phyloP scores from a whole-genome alignment of 768 basidiomycete species.

The Mycena pura region DNA sequence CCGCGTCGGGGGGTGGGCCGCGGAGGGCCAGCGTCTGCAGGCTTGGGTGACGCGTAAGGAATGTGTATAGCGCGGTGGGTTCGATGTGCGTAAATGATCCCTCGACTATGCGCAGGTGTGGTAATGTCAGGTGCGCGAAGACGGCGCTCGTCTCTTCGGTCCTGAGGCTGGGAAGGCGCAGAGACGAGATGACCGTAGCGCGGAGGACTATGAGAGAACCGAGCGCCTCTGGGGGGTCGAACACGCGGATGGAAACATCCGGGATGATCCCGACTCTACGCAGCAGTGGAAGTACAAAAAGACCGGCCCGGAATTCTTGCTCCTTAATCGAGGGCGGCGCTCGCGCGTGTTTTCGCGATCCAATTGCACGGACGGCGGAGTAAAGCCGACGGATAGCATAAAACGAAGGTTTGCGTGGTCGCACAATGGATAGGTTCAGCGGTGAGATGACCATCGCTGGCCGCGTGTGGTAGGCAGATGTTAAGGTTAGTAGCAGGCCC shows the following conservation, averaged over 20 bases:
- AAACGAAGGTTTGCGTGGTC: background rate
- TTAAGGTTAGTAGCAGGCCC: background rate
- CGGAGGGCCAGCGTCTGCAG: background rate
- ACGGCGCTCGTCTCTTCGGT: background rate
- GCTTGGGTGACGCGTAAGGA: slow-evolving; percentile 5
- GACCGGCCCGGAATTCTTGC: background rate
- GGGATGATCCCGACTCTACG: background rate
- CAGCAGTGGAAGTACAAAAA: background rate
- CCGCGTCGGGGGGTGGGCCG: background rate
- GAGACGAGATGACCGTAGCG: background rate
- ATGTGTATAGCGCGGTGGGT: background rate
- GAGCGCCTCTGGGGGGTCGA: background rate
- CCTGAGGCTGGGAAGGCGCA: background rate
- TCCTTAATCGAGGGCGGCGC: background rate
- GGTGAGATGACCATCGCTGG: background rate
- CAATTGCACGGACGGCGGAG: background rate
- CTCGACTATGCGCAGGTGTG: background rate
- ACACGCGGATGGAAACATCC: slow-evolving; percentile 1
- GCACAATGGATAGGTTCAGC: background rate
- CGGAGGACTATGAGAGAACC: slow-evolving; percentile 5
- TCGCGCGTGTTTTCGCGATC: background rate
- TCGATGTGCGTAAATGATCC: background rate
- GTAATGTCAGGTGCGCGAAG: background rate
- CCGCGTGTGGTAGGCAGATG: background rate
- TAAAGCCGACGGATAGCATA: background rate